These are phyloP conservation scores for Colletotrichum filicis DNA, from an alignment of 2,329 filamentous ascomycete genomes.

Conservation along the genomic window DNA sequence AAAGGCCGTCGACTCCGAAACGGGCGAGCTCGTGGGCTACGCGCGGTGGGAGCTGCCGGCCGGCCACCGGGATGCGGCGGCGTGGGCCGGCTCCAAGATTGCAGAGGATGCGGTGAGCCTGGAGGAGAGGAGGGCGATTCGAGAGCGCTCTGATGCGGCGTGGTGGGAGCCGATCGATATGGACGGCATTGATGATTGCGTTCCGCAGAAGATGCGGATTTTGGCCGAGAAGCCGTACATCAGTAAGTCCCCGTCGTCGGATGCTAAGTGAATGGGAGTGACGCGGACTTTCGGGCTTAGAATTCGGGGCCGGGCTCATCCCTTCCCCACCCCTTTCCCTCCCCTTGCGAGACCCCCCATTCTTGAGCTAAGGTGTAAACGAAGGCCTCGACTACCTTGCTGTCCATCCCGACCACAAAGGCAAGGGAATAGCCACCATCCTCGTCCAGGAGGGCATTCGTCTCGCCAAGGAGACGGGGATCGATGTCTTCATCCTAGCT, in stretches of 20 bases:
- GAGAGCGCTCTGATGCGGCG: constrained; percentile 19
- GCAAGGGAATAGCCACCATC: constrained; percentile 40
- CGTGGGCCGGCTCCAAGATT: constrained; percentile 33
- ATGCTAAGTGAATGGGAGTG: too few species aligned
- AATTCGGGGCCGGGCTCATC: too few species aligned
- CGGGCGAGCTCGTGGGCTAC: constrained; percentile 39
- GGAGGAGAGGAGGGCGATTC: constrained; percentile 24
- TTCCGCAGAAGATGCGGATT: constrained; percentile 24
- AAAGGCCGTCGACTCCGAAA: constrained; percentile 38
- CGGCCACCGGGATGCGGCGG: constrained; percentile 3
- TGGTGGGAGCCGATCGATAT: constrained; percentile 27
- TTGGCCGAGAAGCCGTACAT: constrained; percentile 30
- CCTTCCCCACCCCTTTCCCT: too few species aligned
- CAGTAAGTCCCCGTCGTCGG: constrained; percentile 25
- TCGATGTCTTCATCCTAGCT: constrained; percentile 40
- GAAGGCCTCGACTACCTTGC: constrained; percentile 42
- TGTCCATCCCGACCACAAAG: constrained; percentile 42
- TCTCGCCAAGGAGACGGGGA: constrained; percentile 38
- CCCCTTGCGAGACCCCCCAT: too few species aligned
- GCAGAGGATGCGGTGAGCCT: constrained; percentile 29
- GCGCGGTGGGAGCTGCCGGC: constrained; percentile 38
- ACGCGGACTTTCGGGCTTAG: neutral
- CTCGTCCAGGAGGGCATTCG: constrained; percentile 41
- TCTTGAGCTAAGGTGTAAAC: neutral
- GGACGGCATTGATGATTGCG: constrained; percentile 11